Evolutionary conservation across 768 basidiomycete species (phyloP).

Genomic region (Lactifluus volemus): DNA sequence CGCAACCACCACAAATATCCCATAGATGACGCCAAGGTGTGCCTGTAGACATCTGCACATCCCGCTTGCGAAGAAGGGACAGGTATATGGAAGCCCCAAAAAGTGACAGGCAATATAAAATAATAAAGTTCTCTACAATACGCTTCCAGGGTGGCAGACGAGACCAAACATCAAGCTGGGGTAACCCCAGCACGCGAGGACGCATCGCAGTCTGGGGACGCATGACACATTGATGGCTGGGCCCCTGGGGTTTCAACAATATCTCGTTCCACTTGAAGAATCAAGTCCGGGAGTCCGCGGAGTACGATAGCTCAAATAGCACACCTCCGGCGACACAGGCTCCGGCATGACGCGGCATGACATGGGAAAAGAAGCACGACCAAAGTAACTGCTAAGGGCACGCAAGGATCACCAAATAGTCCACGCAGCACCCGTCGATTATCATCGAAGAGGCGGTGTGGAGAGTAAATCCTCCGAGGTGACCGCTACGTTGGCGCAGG

Average conservation of each 20-base stretch:
- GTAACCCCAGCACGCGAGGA: background rate
- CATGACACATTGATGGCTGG: constrained; percentile 1
- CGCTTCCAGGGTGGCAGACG: background rate
- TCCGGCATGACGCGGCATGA: constrained; percentile 2
- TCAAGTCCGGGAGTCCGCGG: constrained; percentile 14
- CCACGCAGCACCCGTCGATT: constrained; percentile 11
- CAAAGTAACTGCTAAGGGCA: constrained; percentile 1
- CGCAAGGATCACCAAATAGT: constrained; percentile 8
- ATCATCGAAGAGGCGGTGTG: constrained; percentile 4
- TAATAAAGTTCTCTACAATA: background rate
- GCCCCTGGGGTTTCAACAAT: constrained; percentile 5
- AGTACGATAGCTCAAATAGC: background rate
- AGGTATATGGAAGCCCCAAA: background rate
- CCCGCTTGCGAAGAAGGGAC: background rate
- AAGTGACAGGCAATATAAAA: background rate
- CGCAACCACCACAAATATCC: background rate
- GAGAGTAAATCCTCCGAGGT: constrained; percentile 15
- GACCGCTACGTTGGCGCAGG: constrained; percentile 6
- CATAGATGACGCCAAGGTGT: background rate
- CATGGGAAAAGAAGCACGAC: constrained; percentile 6
- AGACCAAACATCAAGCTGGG: background rate
- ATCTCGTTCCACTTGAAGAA: background rate
- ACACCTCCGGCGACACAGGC: constrained; percentile 2
- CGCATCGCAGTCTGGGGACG: background rate
- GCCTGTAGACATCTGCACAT: background rate